These are phyloP conservation scores for Anisodus tanguticus DNA, from an alignment of 257 asterid genomes.

Conservation along the genomic window DNA sequence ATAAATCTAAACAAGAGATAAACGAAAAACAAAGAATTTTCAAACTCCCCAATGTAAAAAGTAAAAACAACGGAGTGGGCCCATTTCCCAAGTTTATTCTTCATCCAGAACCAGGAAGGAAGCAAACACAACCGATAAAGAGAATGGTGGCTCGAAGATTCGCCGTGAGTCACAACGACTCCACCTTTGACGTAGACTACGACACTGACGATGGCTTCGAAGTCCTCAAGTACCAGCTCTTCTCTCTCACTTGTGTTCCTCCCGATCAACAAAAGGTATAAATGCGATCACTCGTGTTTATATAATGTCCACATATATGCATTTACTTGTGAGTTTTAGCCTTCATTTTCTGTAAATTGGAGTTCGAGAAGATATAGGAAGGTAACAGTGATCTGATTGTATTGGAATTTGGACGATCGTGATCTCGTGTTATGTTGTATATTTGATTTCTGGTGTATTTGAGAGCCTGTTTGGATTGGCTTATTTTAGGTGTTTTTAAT, in stretches of 20 bases:
- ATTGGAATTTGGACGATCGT: neutral
- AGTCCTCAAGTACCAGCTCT: slow-evolving; percentile 85
- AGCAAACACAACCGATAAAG: no score
- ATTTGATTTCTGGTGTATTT: neutral
- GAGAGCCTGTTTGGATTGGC: no score
- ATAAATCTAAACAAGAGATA: no score
- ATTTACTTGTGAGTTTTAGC: neutral
- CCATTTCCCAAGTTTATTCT: no score
- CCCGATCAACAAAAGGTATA: slow-evolving; percentile 89
- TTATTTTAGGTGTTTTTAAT: no score
- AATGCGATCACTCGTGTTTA: neutral
- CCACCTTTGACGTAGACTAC: slow-evolving; percentile 77
- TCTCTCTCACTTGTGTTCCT: slow-evolving; percentile 84
- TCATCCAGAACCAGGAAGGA: no score
- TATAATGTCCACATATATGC: neutral
- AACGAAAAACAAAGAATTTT: no score
- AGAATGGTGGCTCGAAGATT: slow-evolving; percentile 81
- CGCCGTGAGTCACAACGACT: slow-evolving; percentile 57
- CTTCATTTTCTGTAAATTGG: neutral
- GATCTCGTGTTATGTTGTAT: neutral
- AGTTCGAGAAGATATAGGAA: neutral
- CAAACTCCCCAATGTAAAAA: no score
- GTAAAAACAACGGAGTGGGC: no score
- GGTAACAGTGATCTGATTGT: neutral
- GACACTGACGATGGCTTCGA: slow-evolving; percentile 90